Percentiles rank a stretch among this genome's conserved stretches.
Evolutionary conservation across 805 yeast genomes (phyloP).

Genomic region (Wickerhamomyces tratensis): DNA sequence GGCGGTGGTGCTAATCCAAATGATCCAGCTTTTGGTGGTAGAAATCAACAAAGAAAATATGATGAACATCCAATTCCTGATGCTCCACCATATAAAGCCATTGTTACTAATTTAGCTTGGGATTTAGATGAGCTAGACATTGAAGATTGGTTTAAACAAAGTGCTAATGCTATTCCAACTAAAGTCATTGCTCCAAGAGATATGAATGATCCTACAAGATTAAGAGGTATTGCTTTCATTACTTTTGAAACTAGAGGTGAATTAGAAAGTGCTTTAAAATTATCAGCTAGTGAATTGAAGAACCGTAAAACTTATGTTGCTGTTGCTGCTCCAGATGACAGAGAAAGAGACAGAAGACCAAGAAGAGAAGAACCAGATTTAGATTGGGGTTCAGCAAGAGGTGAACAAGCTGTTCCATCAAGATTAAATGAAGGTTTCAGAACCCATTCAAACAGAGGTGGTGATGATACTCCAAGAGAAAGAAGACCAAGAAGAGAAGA

Average conservation of each 20-base stretch:
- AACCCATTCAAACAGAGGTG: constrained; percentile 17
- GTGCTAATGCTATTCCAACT: constrained; percentile 38
- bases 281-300: constrained; percentile 59
- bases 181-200: constrained; percentile 72
- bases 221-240: constrained; percentile 85
- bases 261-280: constrained; percentile 61
- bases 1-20: constrained; percentile 23
- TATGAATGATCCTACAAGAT: constrained; percentile 45
- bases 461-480: constrained; percentile 11
- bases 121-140: constrained; percentile 61
- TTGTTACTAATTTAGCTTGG: constrained; percentile 79
- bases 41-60: constrained; percentile 37
- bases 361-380: constrained; percentile 28
- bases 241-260: constrained; percentile 73
- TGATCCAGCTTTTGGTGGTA: constrained; percentile 30
- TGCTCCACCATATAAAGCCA: constrained; percentile 86
- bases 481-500: constrained; percentile 26
- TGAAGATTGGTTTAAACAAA: constrained; percentile 49
- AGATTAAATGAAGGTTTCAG: constrained; percentile 16
- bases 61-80: constrained; percentile 79
- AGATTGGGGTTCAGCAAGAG: constrained; percentile 36
- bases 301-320: constrained; percentile 66
- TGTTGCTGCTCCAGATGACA: constrained; percentile 64
- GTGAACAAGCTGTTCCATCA: constrained; percentile 16
- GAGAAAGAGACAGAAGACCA: constrained; percentile 13